phyloP scores from a whole-genome alignment of 2,329 filamentous ascomycete genomes.

The Monosporascus sp. region DNA sequence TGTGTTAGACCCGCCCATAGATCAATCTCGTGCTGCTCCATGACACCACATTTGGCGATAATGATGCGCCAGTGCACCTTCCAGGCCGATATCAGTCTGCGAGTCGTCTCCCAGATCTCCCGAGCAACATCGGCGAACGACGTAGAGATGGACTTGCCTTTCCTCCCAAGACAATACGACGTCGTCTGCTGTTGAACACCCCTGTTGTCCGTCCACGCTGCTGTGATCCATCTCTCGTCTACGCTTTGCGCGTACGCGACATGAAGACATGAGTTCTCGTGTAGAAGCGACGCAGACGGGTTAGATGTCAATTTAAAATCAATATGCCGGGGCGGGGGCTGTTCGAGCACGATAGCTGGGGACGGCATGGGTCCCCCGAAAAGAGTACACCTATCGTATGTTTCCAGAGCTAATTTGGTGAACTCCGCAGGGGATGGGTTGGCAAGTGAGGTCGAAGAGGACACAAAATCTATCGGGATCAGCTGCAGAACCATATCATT shows the following conservation, averaged over 20 bases:
- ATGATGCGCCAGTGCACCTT: slow-evolving; percentile 74
- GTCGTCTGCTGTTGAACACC: slow-evolving; percentile 68
- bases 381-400: slow-evolving; percentile 68
- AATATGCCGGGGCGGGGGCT: slow-evolving; percentile 62
- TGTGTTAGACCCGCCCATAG: slow-evolving; percentile 51
- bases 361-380: slow-evolving; percentile 54
- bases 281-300: slow-evolving; percentile 66
- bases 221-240: slow-evolving; percentile 73
- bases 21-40: slow-evolving; percentile 61
- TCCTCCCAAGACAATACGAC: slow-evolving; percentile 65
- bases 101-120: slow-evolving; percentile 74
- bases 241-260: slow-evolving; percentile 72
- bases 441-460: slow-evolving; percentile 56
- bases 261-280: slow-evolving; percentile 77
- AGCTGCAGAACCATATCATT: slow-evolving; percentile 76
- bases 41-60: slow-evolving; percentile 64
- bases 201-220: slow-evolving; percentile 74
- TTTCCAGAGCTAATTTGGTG: slow-evolving; percentile 62
- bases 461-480: slow-evolving; percentile 62
- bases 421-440: slow-evolving; percentile 58
- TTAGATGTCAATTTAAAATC: slow-evolving; percentile 67
- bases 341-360: slow-evolving; percentile 68
- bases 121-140: slow-evolving; percentile 59
- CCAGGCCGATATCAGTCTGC: slow-evolving; percentile 64
- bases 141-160: slow-evolving; percentile 45